Conservation (phyloP, 208 protist species). For the Trypanosoma theileri region DNA sequence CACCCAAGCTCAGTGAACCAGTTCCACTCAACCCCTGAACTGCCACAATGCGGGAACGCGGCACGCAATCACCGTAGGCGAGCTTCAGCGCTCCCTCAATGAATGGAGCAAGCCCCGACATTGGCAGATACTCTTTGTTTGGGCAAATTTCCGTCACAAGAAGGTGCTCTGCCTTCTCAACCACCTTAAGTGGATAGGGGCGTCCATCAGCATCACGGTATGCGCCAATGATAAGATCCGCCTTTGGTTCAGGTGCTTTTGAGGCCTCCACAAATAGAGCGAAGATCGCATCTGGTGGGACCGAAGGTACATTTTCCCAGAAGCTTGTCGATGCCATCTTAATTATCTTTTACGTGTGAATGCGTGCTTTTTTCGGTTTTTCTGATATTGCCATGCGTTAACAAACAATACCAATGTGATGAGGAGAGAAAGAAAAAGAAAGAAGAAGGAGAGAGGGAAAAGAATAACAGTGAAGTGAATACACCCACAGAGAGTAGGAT, state of each 20-base stretch:
- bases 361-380: too few species aligned
- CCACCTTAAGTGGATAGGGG: constrained; percentile 91
- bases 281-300: constrained; percentile 63
- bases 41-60: constrained; percentile 61
- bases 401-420: too few species aligned
- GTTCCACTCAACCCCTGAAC: constrained; percentile 90
- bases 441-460: too few species aligned
- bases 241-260: constrained; percentile 79
- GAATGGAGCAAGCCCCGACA: constrained; percentile 90
- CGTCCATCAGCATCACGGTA: constrained; percentile 95
- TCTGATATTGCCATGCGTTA: too few species aligned
- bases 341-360: too few species aligned
- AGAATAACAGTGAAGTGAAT: too few species aligned
- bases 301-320: constrained; percentile 26
- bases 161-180: constrained; percentile 86
- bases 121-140: constrained; percentile 98
- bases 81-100: constrained; percentile 73
- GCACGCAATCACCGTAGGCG: constrained; percentile 83
- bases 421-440: too few species aligned
- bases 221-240: constrained; percentile 97
- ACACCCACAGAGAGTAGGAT: too few species aligned
- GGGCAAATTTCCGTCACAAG: constrained; percentile 64
- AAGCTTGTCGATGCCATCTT: constrained; percentile 1
- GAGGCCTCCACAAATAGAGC: constrained; percentile 37
- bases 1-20: constrained; percentile 78